Evolutionary conservation across 495 filamentous ascomycete genomes (phyloP), one percentile per base, ranked within the genome.

Genomic region (Daldinia vernicosa): DNA sequence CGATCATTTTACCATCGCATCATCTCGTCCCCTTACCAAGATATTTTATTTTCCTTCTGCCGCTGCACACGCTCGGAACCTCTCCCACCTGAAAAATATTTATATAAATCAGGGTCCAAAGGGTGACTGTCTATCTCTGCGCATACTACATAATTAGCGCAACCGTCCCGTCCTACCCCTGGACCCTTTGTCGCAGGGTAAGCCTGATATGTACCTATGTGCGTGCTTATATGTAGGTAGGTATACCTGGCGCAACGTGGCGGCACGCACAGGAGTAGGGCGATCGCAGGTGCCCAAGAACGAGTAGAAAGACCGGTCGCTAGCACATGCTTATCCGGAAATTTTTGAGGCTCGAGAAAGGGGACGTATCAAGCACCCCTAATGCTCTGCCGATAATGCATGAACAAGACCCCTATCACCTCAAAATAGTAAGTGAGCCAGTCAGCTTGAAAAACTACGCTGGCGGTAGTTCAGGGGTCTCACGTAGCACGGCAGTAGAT

Each of bases 281-380:
- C 43, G 67, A 51, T 60, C 59, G 37, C 60, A 79, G 35, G 28
- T 79, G 70, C 77, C 77, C 76, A 59, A 79, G 79, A 53, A 82
- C 82, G 51, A 86, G 75, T 37, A 80, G 71, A 70, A 73, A 27
- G n/a, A 14, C 30, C 28, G 32, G 35, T 40, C 27, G 43, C 57
- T 14, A 45, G 62, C 70, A 73, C 70, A 73, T 73, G 70, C 64
- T 67, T 64, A 63, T 68, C 69, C 54, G 69, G 63, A 53, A 56
- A 60, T 67, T 37, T 71, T 50, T 68, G 69, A 60, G 69, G 69
- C 69, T 72, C 55, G 69, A 67, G 15, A 27, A 43, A 15, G 17
- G 45, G 37, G 24, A 51, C 24, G 30, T 61, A 58, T 30, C 60
- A 22, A 50, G 32, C 32, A n/a, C 37, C 50, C 43, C 69, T 40